Evolutionary conservation across 169 alveolate species (phyloP).

Genomic region (Cryptosporidium baileyi): DNA sequence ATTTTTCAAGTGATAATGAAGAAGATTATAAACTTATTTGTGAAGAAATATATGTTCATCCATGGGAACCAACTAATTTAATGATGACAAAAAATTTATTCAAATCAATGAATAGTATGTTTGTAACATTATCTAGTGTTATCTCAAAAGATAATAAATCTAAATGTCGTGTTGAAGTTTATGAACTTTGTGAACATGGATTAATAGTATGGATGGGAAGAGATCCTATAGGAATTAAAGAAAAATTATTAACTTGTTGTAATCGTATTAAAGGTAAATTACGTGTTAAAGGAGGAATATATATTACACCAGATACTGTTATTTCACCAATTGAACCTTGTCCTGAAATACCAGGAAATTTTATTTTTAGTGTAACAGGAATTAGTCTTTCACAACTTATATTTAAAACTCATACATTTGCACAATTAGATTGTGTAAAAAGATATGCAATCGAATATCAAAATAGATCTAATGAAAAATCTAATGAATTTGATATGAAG

Average conservation of each 20-base stretch:
- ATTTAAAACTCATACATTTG: background rate
- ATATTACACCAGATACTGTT: constrained; percentile 50
- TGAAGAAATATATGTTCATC: background rate
- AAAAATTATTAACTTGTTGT: constrained; percentile 18
- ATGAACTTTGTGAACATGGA: constrained; percentile 52
- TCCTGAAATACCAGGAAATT: constrained; percentile 58
- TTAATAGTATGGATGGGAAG: constrained; percentile 37
- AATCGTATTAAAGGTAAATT: background rate
- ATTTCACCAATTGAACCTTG: constrained; percentile 68
- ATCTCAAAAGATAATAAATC: background rate
- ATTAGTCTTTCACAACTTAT: constrained; percentile 18
- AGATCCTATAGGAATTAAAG: constrained; percentile 10
- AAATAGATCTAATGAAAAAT: background rate
- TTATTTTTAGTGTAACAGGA: constrained; percentile 28
- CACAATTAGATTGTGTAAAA: constrained; percentile 16
- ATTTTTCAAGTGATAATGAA: constrained; percentile 41
- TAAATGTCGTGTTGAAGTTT: constrained; percentile 14
- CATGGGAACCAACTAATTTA: constrained; percentile 63
- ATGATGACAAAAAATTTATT: constrained; percentile 42
- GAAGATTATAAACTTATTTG: constrained; percentile 41
- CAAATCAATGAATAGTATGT: constrained; percentile 33
- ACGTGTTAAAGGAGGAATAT: constrained; percentile 60
- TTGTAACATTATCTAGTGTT: constrained; percentile 2
- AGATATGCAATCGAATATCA: background rate
- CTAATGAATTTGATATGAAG: background rate